Percentiles rank a stretch among this genome's conserved stretches.
phyloP scores from a whole-genome alignment of 148 eudicot genomes.

The Nepenthes gracilis region DNA sequence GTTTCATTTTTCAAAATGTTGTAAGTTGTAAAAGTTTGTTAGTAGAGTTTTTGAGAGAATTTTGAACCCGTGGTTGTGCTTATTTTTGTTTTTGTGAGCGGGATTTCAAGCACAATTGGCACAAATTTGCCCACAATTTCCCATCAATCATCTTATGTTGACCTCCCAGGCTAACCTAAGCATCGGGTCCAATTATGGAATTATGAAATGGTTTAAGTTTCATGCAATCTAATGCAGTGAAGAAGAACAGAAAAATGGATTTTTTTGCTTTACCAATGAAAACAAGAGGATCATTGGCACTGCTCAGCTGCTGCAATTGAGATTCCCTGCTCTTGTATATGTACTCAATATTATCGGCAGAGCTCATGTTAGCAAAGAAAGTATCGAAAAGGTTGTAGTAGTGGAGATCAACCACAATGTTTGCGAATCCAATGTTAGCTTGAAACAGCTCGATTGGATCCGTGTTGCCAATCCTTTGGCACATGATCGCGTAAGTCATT shows the following conservation, averaged over 20 bases:
- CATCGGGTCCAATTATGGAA: neutral
- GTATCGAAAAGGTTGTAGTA: slow-evolving; percentile 66
- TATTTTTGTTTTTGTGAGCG: too few species aligned
- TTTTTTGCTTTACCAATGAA: slow-evolving; percentile 41
- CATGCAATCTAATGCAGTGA: neutral
- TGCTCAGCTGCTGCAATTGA: slow-evolving; percentile 48
- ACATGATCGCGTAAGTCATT: slow-evolving; percentile 54
- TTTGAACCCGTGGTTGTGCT: too few species aligned
- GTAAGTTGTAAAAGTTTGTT: too few species aligned
- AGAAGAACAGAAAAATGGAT: neutral
- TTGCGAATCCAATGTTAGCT: slow-evolving; percentile 42
- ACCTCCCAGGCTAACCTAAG: too few species aligned
- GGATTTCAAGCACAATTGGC: too few species aligned
- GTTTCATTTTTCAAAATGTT: too few species aligned
- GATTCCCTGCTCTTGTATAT: slow-evolving; percentile 51
- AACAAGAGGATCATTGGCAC: slow-evolving; percentile 55
- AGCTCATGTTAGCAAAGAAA: slow-evolving; percentile 42
- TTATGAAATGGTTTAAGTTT: neutral
- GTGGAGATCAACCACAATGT: slow-evolving; percentile 57
- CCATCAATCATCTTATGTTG: too few species aligned
- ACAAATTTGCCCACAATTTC: too few species aligned
- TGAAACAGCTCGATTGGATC: slow-evolving; percentile 72
- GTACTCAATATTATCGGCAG: slow-evolving; percentile 45
- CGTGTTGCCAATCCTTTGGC: slow-evolving; percentile 72
- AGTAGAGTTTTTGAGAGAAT: too few species aligned